A percentile compares a stretch with the other conserved stretches of the same genome.
Evolutionary conservation across 257 asterid genomes (phyloP).

Genomic region (Solanum boliviense): DNA sequence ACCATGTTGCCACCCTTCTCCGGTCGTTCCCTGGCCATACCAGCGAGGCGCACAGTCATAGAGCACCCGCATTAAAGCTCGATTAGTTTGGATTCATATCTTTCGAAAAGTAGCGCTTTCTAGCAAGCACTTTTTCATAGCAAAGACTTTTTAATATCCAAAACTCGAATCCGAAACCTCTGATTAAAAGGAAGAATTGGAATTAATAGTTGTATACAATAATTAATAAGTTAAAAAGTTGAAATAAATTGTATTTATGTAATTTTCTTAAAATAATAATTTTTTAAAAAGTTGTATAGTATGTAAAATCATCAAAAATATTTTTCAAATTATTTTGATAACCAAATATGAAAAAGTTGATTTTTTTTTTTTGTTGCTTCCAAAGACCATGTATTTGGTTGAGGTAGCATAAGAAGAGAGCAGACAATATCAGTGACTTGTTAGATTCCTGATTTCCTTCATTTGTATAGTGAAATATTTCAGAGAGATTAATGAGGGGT

Average conservation of each 20-base stretch:
- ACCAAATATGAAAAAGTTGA: neutral
- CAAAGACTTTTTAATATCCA: fast-evolving
- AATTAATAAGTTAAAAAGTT: neutral
- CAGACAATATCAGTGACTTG: neutral
- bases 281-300: neutral
- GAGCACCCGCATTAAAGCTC: neutral
- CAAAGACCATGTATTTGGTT: neutral
- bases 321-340: neutral
- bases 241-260: neutral
- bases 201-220: neutral
- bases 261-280: too few relatives aligned
- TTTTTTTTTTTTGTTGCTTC: neutral
- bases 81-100: too few relatives aligned
- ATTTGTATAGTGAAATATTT: neutral
- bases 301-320: neutral
- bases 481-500: neutral
- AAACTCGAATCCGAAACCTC: neutral
- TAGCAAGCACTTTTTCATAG: neutral
- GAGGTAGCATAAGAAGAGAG: neutral
- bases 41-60: neutral
- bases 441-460: neutral
- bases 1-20: neutral
- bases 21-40: neutral
- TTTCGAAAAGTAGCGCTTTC: neutral
- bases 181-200: neutral